Conservation (phyloP, 169 alveolate species). For the Cryptosporidium tyzzeri region DNA sequence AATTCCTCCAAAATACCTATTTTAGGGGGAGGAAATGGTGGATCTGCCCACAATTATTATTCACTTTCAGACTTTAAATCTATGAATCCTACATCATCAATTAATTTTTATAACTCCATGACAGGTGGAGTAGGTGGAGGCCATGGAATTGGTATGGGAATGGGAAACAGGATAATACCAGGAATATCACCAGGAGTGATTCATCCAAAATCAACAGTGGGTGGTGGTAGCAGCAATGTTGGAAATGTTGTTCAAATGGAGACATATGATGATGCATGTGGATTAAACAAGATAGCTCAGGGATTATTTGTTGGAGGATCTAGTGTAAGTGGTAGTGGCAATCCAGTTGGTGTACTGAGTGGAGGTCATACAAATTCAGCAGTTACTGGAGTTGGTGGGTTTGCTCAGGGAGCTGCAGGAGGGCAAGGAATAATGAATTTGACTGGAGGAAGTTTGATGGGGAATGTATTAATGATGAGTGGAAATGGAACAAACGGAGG, state of each 20-base stretch:
- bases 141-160: neutral
- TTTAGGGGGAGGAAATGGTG: neutral
- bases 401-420: neutral
- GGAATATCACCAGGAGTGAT: constrained; percentile 11
- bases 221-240: neutral
- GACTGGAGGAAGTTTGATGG: constrained; percentile 18
- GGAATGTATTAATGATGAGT: constrained; percentile 28
- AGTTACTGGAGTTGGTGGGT: neutral
- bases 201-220: neutral
- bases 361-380: neutral
- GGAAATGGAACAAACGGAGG: neutral
- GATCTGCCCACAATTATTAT: constrained; percentile 2
- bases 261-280: neutral
- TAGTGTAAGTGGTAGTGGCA: neutral
- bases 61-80: constrained; percentile 28
- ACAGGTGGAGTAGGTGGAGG: neutral
- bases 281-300: constrained; percentile 8
- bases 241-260: neutral
- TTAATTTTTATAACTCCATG: constrained; percentile 19
- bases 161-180: neutral
- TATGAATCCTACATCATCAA: neutral
- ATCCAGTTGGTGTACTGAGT: neutral
- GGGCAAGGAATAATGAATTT: constrained; percentile 7
- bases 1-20: neutral
- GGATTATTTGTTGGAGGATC: constrained; percentile 22